Evolutionary conservation across 331 rosid genomes (phyloP).

Genomic region (Spiraea crenata): DNA sequence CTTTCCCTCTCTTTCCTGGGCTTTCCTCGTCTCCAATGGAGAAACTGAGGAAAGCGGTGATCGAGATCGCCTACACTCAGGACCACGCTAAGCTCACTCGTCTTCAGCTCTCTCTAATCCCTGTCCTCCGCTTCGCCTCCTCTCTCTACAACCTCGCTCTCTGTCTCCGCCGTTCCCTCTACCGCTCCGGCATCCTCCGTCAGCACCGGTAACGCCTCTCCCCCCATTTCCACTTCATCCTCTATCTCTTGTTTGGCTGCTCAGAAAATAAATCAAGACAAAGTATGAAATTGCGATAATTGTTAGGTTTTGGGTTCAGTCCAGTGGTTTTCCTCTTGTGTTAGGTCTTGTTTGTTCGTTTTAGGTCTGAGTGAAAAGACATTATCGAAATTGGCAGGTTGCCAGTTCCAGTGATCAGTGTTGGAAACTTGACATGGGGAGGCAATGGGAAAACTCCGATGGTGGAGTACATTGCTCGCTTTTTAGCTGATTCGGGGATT

Average conservation of each 20-base stretch:
- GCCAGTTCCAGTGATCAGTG: conserved; percentile 72
- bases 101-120: conserved; percentile 49
- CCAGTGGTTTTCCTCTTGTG: too few species aligned
- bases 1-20: neutral
- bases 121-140: conserved; percentile 63
- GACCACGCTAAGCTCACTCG: conserved; percentile 43
- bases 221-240: neutral
- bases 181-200: conserved; percentile 41
- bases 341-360: neutral
- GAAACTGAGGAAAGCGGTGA: conserved; percentile 53
- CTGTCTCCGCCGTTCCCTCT: conserved; percentile 58
- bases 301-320: too few species aligned
- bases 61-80: conserved; percentile 59
- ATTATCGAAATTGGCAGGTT: conserved; percentile 38
- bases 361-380: neutral
- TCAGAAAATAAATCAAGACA: conserved; percentile 3
- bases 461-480: conserved; percentile 80
- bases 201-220: conserved; percentile 44
- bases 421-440: conserved; percentile 96
- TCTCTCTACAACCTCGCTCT: conserved; percentile 57
- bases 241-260: conserved; percentile 1
- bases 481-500: conserved; percentile 52
- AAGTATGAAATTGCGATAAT: neutral
- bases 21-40: conserved; percentile 44
- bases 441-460: conserved; percentile 97